Evolutionary conservation across 208 protist species (phyloP).

Genomic region (Leishmania turanica): DNA sequence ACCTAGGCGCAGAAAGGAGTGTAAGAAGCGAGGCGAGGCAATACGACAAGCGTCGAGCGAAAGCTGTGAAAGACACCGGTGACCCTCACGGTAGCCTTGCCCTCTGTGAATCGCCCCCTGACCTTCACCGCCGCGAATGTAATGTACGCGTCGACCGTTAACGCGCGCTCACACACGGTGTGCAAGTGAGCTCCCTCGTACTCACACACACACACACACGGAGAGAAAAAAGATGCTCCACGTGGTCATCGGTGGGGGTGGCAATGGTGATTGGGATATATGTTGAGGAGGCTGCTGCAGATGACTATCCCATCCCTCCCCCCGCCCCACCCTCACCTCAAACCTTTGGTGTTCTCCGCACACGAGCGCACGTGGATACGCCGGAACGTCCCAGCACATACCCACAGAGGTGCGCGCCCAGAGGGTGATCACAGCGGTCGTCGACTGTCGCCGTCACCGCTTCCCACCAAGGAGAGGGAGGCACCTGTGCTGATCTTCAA

Average conservation of each 20-base stretch:
- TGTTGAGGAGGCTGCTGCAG: background rate
- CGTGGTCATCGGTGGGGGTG: background rate
- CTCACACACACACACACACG: background rate
- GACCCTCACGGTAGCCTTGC: background rate
- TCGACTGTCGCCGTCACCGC: background rate
- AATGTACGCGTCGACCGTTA: background rate
- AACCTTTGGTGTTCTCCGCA: background rate
- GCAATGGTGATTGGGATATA: background rate
- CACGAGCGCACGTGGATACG: background rate
- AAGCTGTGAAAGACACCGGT: background rate
- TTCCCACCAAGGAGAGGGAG: background rate
- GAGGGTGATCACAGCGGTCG: background rate
- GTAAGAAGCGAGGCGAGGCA: background rate
- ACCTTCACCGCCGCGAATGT: background rate
- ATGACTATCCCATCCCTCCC: background rate
- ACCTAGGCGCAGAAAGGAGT: background rate
- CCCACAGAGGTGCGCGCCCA: background rate
- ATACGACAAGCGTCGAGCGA: background rate
- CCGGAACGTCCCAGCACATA: background rate
- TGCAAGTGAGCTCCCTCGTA: background rate
- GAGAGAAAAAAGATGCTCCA: background rate
- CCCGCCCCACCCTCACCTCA: background rate
- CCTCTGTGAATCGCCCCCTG: background rate
- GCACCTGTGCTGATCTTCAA: background rate
- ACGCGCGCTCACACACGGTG: background rate